Percentiles rank a stretch among this genome's conserved stretches.
phyloP scores from a whole-genome alignment of 768 basidiomycete species.

The Suillus weaverae region DNA sequence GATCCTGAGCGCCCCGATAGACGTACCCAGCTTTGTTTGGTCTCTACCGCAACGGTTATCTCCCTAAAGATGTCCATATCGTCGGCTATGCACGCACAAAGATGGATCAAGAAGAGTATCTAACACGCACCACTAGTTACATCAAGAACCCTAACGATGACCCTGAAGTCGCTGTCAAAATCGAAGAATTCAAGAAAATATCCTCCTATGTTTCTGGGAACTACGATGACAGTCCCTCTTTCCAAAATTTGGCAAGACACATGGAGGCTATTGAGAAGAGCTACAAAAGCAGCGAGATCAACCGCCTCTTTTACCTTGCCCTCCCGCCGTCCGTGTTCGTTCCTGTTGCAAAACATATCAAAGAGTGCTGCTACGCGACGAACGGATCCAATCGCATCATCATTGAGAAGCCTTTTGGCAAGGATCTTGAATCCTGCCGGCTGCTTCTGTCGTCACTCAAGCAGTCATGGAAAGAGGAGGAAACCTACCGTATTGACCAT shows the following conservation, averaged over 20 bases:
- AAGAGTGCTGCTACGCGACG: conserved; percentile 73
- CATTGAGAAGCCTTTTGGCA: conserved; percentile 98
- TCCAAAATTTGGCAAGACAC: conserved; percentile 72
- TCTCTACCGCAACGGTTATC: conserved; percentile 75
- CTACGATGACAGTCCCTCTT: conserved; percentile 84
- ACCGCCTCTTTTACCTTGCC: conserved; percentile 96
- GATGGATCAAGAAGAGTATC: conserved; percentile 84
- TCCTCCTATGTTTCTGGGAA: conserved; percentile 83
- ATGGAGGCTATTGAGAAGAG: conserved; percentile 75
- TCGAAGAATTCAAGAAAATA: conserved; percentile 82
- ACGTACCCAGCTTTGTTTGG: conserved; percentile 95
- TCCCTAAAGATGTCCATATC: conserved; percentile 84
- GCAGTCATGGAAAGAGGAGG: conserved; percentile 90
- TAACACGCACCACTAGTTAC: conserved; percentile 80
- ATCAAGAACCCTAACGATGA: conserved; percentile 78
- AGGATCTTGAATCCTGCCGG: conserved; percentile 84
- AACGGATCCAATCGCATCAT: conserved; percentile 87
- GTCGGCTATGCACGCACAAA: conserved; percentile 97
- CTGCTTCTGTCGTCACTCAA: conserved; percentile 79
- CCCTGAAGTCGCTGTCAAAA: conserved; percentile 52
- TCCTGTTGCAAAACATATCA: conserved; percentile 81
- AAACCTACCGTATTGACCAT: conserved; percentile 99
- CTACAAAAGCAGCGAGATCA: conserved; percentile 61
- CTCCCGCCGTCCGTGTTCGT: conserved; percentile 97
- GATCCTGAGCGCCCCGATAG: conserved; percentile 54